Evolutionary conservation across 495 filamentous ascomycete genomes (phyloP), one percentile per base, ranked within the genome.

Genomic region (Hypoxylon fuscum): DNA sequence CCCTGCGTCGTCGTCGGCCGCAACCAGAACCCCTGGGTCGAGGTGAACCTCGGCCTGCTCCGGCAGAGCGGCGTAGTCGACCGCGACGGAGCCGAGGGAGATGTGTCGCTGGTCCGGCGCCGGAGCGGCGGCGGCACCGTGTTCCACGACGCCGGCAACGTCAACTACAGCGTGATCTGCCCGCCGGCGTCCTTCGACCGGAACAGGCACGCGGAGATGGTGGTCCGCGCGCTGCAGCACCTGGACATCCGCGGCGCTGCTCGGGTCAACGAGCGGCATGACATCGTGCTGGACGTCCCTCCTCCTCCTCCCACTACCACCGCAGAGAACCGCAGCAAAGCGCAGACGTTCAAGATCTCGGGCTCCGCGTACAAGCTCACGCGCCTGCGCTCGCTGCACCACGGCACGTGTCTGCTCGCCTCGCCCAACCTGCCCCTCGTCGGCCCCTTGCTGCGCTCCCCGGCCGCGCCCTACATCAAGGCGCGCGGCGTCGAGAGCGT

Each of bases 11-110:
- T 98, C 61, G 87, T 98, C 55, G 95, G 95, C 11, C 89, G 94
- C 42, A 98, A 98, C 72, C 95, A 98, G 71, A 98, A 98, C 71
- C 95, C 95, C 34, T 98, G 93, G 93, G 79, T 91, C 7, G 95
- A 98, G 73, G 87, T 89, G 42, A 91, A 96, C 72, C 82, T 96
- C 6, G 76, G 76, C 15, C 77, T 81, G 7, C 75, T 92, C 1
- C 40, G 25, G 12, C 43, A 35, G 5, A 15, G 49, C 18, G 31
- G 23, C 27, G 35, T 41, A 15, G 34, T 44, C 14, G 32, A 31
- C 15, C 45, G 73, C 7, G 34, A 9, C 2, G 10, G 8, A 1
- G 14, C 17, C 22, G 71, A 66, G 44, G 58, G 32, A 17, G 68
- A 76, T 1, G 71, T 88, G 25, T 71, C 84, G 20, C 84, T 94